Percentiles rank a stretch among this genome's conserved stretches.
phyloP scores from a whole-genome alignment of 441 rosid genomes.

The Hura crepitans region DNA sequence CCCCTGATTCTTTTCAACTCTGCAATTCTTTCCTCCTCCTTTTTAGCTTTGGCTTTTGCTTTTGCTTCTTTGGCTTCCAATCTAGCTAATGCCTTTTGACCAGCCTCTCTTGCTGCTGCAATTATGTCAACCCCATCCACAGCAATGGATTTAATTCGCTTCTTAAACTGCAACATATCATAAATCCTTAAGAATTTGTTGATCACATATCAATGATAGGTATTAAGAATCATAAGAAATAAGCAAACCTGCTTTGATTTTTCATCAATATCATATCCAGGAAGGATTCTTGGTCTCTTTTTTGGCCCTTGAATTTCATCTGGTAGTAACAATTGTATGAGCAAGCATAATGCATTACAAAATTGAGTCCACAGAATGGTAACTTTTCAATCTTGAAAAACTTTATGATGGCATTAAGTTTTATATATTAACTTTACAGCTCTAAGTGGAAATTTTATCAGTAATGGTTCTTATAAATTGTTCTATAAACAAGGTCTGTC shows the following conservation, averaged over 20 bases:
- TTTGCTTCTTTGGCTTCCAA: conserved; percentile 60
- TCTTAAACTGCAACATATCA: conserved; percentile 49
- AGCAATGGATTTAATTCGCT: conserved; percentile 41
- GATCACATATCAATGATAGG: conserved; percentile 2
- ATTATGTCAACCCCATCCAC: conserved; percentile 67
- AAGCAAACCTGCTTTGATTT: conserved; percentile 60
- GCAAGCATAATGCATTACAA: conserved; percentile 11
- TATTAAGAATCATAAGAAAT: not conserved
- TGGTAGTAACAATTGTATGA: conserved; percentile 22
- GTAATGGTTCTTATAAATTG: not conserved
- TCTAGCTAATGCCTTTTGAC: conserved; percentile 52
- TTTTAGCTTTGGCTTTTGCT: conserved; percentile 64
- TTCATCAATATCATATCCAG: conserved; percentile 41
- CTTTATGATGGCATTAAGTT: not conserved
- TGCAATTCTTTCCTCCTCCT: conserved; percentile 72
- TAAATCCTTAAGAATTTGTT: not conserved
- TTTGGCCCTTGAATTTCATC: conserved; percentile 64
- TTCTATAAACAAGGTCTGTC: not conserved
- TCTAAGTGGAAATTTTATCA: not conserved
- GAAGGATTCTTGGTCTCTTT: conserved; percentile 73
- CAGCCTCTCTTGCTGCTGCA: conserved; percentile 46
- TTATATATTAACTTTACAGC: not conserved
- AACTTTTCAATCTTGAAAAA: not conserved
- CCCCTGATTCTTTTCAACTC: conserved; percentile 65
- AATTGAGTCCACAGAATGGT: not conserved